Evolutionary conservation across 805 yeast species (phyloP).

Genomic region (Lipomyces sp.): DNA sequence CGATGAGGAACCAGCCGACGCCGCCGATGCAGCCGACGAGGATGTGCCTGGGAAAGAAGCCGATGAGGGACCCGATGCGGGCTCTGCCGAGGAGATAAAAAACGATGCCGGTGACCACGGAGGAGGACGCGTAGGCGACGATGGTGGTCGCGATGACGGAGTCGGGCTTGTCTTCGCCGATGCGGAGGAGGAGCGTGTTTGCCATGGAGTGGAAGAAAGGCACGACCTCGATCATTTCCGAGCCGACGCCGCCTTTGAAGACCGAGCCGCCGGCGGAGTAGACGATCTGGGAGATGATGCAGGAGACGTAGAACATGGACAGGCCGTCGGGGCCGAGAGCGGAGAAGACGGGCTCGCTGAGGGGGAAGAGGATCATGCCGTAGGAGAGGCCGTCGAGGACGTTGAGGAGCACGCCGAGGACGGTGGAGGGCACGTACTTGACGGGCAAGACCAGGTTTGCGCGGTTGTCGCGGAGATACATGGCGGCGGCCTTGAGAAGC

Average conservation of each 20-base stretch:
- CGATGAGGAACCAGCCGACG: slow-evolving; percentile 87
- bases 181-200: slow-evolving; percentile 53
- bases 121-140: slow-evolving; percentile 75
- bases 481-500: neutral
- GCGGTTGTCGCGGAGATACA: neutral
- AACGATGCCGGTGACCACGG: slow-evolving; percentile 81
- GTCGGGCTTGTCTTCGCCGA: slow-evolving; percentile 49
- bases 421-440: slow-evolving; percentile 66
- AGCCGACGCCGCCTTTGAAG: slow-evolving; percentile 87
- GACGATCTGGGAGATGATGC: slow-evolving; percentile 83
- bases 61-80: slow-evolving; percentile 79
- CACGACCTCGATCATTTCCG: slow-evolving; percentile 98
- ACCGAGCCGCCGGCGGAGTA: slow-evolving; percentile 89
- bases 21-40: slow-evolving; percentile 98
- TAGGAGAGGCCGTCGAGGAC: slow-evolving; percentile 90
- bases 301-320: slow-evolving; percentile 90
- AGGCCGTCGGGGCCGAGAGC: slow-evolving; percentile 82
- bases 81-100: slow-evolving; percentile 76
- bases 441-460: slow-evolving; percentile 2
- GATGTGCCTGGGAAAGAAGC: slow-evolving; percentile 94
- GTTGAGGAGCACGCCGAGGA: slow-evolving; percentile 78
- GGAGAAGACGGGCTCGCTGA: slow-evolving; percentile 73
- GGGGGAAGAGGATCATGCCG: slow-evolving; percentile 96
- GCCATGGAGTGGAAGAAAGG: slow-evolving; percentile 98
- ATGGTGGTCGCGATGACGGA: slow-evolving; percentile 78